Percentiles rank a stretch among this genome's conserved stretches.
phyloP scores from a whole-genome alignment of 1,139 yeast genomes.

The Lodderomyces metapsilosis region DNA sequence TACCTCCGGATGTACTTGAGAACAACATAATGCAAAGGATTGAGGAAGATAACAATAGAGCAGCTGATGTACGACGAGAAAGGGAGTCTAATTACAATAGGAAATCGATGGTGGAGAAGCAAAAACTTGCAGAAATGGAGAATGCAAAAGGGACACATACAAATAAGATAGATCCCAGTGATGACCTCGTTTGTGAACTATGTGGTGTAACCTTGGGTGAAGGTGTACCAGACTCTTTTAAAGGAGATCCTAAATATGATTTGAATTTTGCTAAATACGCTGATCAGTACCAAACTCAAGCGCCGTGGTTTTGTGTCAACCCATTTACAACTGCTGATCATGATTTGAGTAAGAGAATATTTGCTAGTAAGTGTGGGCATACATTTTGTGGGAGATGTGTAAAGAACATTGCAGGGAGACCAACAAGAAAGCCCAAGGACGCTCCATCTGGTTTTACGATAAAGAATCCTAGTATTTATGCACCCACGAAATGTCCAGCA shows the following conservation, averaged over 20 bases:
- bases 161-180: conserved; percentile 23
- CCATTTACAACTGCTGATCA: conserved; percentile 54
- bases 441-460: conserved; percentile 25
- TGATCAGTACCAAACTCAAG: conserved; percentile 36
- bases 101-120: conserved; percentile 29
- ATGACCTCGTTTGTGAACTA: conserved; percentile 54
- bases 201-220: conserved; percentile 72
- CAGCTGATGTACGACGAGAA: conserved; percentile 32
- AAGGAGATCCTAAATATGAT: conserved; percentile 30
- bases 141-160: conserved; percentile 31
- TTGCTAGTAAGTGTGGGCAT: conserved; percentile 78
- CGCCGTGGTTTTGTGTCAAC: conserved; percentile 63
- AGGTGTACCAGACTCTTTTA: conserved; percentile 61
- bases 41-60: conserved; percentile 41
- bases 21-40: conserved; percentile 39
- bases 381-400: conserved; percentile 59
- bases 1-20: conserved; percentile 19
- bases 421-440: conserved; percentile 18
- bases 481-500: conserved; percentile 51
- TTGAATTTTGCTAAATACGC: conserved; percentile 27
- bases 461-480: conserved; percentile 43
- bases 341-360: conserved; percentile 66
- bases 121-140: conserved; percentile 23
- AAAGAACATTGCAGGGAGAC: conserved; percentile 12
- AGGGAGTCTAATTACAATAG: conserved; percentile 33